Percentiles rank a stretch among this genome's conserved stretches.
These are phyloP conservation scores for Rubroboletus pulcherrimus DNA, from an alignment of 768 basidiomycete genomes.

Conservation along the genomic window DNA sequence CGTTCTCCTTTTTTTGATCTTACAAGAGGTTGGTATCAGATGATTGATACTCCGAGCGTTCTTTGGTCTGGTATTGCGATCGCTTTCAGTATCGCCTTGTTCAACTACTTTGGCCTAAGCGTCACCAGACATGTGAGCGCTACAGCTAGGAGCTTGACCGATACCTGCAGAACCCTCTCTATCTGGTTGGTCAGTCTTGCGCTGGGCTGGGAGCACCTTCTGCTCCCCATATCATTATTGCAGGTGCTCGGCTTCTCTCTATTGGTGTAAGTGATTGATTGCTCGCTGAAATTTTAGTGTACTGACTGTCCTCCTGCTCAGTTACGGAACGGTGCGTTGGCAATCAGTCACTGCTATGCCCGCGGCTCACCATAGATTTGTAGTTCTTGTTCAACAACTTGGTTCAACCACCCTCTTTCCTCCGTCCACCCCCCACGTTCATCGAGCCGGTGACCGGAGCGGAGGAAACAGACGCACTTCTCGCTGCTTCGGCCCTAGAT, in stretches of 20 bases:
- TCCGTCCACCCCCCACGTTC: conserved; percentile 41
- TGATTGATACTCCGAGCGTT: conserved; percentile 73
- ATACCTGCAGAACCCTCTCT: conserved; percentile 92
- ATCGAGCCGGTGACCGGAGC: conserved; percentile 37
- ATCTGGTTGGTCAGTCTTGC: conserved; percentile 93
- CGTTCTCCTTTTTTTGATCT: conserved; percentile 81
- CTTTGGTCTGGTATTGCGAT: conserved; percentile 67
- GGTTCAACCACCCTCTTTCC: conserved; percentile 57
- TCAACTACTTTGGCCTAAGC: conserved; percentile 89
- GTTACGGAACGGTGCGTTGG: conserved; percentile 76
- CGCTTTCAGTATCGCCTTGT: conserved; percentile 70
- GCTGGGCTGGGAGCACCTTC: conserved; percentile 85
- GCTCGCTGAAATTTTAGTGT: background rate
- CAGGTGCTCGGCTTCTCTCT: conserved; percentile 84
- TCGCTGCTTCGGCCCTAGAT: conserved; percentile 47
- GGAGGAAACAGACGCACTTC: conserved; percentile 55
- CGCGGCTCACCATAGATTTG: conserved; percentile 8
- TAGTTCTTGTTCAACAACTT: conserved; percentile 91
- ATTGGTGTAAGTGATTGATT: conserved; percentile 67
- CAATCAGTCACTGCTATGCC: conserved; percentile 4
- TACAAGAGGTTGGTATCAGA: conserved; percentile 84
- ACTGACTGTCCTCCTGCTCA: conserved; percentile 28
- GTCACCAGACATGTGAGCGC: conserved; percentile 93
- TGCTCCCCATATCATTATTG: conserved; percentile 77
- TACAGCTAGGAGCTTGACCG: conserved; percentile 86